These are phyloP conservation scores for Cytospora paraplurivora DNA, from an alignment of 2,329 filamentous ascomycete genomes.

Conservation along the genomic window DNA sequence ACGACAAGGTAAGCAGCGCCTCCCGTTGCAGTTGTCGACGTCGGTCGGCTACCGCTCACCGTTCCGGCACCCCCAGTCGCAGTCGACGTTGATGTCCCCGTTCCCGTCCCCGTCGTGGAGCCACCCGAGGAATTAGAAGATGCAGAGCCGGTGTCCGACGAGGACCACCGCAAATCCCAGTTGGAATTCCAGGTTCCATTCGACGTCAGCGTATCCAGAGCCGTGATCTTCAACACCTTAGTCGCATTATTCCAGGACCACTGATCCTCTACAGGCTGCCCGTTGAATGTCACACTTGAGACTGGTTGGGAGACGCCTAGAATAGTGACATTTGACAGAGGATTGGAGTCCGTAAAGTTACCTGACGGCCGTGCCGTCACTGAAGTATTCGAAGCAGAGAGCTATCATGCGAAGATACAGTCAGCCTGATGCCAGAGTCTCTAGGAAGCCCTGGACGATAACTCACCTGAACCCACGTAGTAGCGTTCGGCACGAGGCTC, in stretches of 20 bases:
- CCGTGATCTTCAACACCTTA: constrained; percentile 52
- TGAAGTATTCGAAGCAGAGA: constrained; percentile 45
- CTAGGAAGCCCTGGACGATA: background rate
- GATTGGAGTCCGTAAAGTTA: constrained; percentile 56
- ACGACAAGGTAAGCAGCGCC: background rate
- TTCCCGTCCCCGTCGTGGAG: background rate
- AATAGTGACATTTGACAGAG: constrained; percentile 64
- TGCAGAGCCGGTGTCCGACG: constrained; percentile 1
- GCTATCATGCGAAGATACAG: constrained; percentile 34
- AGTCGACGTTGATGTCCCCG: background rate
- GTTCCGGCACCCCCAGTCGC: background rate
- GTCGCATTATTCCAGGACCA: constrained; percentile 53
- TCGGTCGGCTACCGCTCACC: background rate
- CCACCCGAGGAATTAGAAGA: constrained; percentile 2
- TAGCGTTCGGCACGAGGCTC: constrained; percentile 59
- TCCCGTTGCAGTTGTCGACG: background rate
- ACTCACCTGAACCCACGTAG: constrained; percentile 54
- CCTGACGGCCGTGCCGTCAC: constrained; percentile 54
- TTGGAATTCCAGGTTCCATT: constrained; percentile 59
- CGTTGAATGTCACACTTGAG: constrained; percentile 55
- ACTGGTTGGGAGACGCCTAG: constrained; percentile 53
- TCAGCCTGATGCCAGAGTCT: constrained; percentile 1
- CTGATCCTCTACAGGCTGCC: constrained; percentile 41
- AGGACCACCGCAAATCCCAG: constrained; percentile 60
- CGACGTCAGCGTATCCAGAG: constrained; percentile 50